These are phyloP conservation scores for Euphorbia schlechtendalii DNA, from an alignment of 441 rosid species.

Conservation along the genomic window DNA sequence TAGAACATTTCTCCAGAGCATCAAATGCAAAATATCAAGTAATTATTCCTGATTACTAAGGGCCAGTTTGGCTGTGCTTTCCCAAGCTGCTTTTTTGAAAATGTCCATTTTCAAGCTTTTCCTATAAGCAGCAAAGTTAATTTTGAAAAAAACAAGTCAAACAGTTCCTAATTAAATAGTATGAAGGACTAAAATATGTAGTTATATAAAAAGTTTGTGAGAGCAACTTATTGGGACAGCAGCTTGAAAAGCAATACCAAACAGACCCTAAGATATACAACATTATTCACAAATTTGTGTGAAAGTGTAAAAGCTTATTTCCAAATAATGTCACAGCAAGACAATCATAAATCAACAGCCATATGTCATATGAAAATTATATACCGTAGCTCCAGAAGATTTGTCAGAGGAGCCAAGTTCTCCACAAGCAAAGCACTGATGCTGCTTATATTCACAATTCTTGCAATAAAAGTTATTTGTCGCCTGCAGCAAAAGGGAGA, in stretches of 20 bases:
- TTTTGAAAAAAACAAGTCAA: no score
- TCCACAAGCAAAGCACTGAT: constrained; percentile 85
- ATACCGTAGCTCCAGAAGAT: constrained; percentile 64
- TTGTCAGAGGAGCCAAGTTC: constrained; percentile 75
- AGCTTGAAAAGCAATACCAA: no score
- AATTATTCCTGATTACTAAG: not conserved
- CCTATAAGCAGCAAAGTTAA: no score
- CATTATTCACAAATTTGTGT: not conserved
- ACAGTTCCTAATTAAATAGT: no score
- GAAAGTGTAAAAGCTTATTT: not conserved
- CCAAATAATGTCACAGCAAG: not conserved
- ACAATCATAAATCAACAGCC: not conserved
- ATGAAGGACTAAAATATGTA: no score
- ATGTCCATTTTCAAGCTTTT: no score
- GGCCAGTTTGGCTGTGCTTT: no score
- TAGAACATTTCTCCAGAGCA: not conserved
- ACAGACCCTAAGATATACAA: not conserved
- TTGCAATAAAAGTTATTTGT: constrained; percentile 51
- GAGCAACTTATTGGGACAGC: no score
- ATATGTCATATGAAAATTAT: constrained; percentile 14
- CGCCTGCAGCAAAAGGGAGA: constrained; percentile 39
- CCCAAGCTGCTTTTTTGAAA: no score
- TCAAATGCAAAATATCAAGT: constrained; percentile 5
- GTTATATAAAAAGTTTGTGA: no score
- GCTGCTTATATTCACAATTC: constrained; percentile 68